Base-by-base conservation (phyloP, 306 rosid genomes). In the Prunus kanzakura region DNA sequence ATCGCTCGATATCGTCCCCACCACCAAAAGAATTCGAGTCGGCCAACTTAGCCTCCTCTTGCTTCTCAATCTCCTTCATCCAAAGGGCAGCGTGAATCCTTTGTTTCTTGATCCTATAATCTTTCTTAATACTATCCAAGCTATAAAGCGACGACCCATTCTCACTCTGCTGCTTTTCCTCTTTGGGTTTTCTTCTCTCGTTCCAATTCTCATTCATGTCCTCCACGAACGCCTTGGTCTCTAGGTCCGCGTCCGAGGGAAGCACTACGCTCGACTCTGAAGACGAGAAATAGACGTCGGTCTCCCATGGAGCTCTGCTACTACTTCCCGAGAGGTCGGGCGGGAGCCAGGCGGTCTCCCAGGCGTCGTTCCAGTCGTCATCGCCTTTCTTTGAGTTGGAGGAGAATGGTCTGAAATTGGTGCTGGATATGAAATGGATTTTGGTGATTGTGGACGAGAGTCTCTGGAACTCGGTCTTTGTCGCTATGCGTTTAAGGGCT, bases 331-430 rank as follows among this genome's bases (percentile, higher is more conserved):
- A 81, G 27, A 90, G 80, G 64, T 92, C 97, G 63, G 90, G 96
- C 19, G 98, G 98, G 1, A 95, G 82, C 98, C 98, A 95, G 30
- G 98, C 95, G 1, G 95, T 81, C 67, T 95, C 98, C 98, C 98
- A 95, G 0, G 98, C 89, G 30, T 90, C 92, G 27, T 95, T 95
- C 98, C 97, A 95, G 56, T 92, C 96, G 41, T 90, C 93, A 52
- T 88, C 92, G 79, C 86, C 91, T 51, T 81, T 79, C 76, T 67
- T 73, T 11, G 77, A 30, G 32, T 77, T 57, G 27, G 87, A 75
- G 8, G 83, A 84, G 19, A 75, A 66, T 12, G 68, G 11, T 76
- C 69, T 71, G 69, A 45, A 45, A 75, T 55, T 64, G 75, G 45
- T 15, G 67, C 63, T n/a, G 46, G 64, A 20, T 47, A 2, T 62